phyloP scores from a whole-genome alignment of 345 rosid species.

The Sonneratia alba region DNA sequence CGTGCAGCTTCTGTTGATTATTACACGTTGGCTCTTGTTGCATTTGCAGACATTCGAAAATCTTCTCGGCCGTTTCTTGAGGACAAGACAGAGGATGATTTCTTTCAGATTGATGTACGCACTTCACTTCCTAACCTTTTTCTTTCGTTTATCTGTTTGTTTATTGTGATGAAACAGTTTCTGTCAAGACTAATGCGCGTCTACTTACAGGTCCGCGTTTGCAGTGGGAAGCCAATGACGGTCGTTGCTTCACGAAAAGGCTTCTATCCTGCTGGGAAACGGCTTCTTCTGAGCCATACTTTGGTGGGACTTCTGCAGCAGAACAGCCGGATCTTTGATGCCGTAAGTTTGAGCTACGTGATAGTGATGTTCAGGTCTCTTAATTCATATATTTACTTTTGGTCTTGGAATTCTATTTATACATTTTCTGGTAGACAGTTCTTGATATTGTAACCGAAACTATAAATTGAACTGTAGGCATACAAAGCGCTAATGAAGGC shows the following conservation, averaged over 20 bases:
- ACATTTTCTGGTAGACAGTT: not conserved
- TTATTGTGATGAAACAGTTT: not conserved
- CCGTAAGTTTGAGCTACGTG: slow-evolving; percentile 32
- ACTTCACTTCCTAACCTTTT: not conserved
- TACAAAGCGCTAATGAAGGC: slow-evolving; percentile 85
- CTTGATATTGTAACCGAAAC: not conserved
- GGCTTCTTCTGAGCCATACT: slow-evolving; percentile 52
- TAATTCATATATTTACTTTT: not conserved
- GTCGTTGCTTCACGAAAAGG: slow-evolving; percentile 67
- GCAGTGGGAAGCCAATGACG: slow-evolving; percentile 76
- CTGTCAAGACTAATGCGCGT: not conserved
- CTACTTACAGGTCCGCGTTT: slow-evolving; percentile 48
- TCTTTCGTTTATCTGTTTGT: not conserved
- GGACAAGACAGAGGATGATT: slow-evolving; percentile 55
- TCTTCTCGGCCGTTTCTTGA: slow-evolving; percentile 53
- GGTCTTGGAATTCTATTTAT: not conserved
- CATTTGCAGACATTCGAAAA: slow-evolving; percentile 53
- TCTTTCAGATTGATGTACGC: slow-evolving; percentile 86
- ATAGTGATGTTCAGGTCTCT: not conserved
- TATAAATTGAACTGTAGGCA: slow-evolving; percentile 42
- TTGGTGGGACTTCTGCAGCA: slow-evolving; percentile 77
- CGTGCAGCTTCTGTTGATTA: slow-evolving; percentile 6
- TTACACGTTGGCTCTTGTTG: slow-evolving; percentile 2
- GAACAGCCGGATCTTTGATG: slow-evolving; percentile 69
- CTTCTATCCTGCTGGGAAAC: slow-evolving; percentile 77